Base-by-base conservation (phyloP, 148 eudicot genomes). In the Silene conica region DNA sequence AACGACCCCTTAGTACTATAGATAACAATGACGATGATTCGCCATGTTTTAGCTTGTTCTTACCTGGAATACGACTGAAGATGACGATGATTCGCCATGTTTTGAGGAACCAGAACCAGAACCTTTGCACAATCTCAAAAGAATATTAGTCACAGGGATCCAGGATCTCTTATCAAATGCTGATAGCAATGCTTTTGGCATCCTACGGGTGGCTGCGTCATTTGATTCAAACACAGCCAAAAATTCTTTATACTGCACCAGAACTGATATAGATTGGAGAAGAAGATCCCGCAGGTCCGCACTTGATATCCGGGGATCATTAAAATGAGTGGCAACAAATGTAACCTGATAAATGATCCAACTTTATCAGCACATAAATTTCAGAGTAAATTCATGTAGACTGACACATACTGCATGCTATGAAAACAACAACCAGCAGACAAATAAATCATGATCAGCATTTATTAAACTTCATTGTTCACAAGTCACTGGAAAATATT, bases 111-210 rank as follows among this genome's bases (percentile, higher is more conserved):
- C 91, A 83, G 89, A 93, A 61, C 96, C 98, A 71, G 87, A 87
- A 69, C 96, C 96, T 73, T 93, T 93, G 87, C 98, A 93, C 81
- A 93, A 75, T 26, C 94, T 84, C 64, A 93, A 77, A 81, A 93
- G 90, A 78, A 93, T 87, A 79, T 87, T 93, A 52, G 96, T 93
- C 70, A 93, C 94, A 55, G 96, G 96, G 57, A 93, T 90, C 96
- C 96, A 90, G 66, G 92, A 87, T 81, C 96, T 84, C 76, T 93
- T 89, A 78, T 93, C 98, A 87, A 93, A 93, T 57, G 97, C 95
- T 45, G 94, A 85, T 74, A 93, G 74, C 78, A 93, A 80, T 74
- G 98, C 89, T 83, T 83, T 85, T 19, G 98, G 97, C 85, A 93
- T 70, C 74, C 76, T 84, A 21, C 34, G 79, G 52, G 82, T 89